Conservation (phyloP, 352 stramenopile genomes). For the Phytophthora sp. region DNA sequence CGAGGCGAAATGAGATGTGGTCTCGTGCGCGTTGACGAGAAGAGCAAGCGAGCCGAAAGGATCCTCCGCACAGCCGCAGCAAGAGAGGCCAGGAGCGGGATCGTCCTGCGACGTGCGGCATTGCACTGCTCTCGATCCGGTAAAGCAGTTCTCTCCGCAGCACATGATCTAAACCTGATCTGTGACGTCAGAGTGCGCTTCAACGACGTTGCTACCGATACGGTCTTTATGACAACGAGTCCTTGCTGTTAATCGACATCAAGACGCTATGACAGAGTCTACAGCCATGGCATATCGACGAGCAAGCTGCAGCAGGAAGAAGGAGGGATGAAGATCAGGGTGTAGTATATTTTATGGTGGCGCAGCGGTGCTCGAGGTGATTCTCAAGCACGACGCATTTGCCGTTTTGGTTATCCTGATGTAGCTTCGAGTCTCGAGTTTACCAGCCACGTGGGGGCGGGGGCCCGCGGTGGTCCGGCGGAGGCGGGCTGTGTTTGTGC, state of each 20-base stretch:
- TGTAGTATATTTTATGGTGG: neutral
- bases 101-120: conserved; percentile 4
- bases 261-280: too few relatives aligned
- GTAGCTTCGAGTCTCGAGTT: neutral
- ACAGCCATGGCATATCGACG: too few relatives aligned
- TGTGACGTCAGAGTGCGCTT: neutral
- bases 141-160: neutral
- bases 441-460: conserved; percentile 18
- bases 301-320: too few relatives aligned
- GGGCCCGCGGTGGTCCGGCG: conserved; percentile 8
- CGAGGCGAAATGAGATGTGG: conserved; percentile 15
- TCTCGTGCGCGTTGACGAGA: too few relatives aligned
- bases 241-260: too few relatives aligned
- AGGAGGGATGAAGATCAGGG: too few relatives aligned
- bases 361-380: neutral
- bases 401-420: neutral
- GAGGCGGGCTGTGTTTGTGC: conserved; percentile 3
- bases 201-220: neutral
- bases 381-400: neutral
- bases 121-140: neutral
- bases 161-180: neutral
- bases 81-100: neutral
- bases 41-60: neutral
- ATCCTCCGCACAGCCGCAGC: neutral
- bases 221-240: too few relatives aligned